These are phyloP conservation scores for Alternaria metachromatica DNA, from an alignment of 2,329 filamentous ascomycete genomes.

Conservation along the genomic window DNA sequence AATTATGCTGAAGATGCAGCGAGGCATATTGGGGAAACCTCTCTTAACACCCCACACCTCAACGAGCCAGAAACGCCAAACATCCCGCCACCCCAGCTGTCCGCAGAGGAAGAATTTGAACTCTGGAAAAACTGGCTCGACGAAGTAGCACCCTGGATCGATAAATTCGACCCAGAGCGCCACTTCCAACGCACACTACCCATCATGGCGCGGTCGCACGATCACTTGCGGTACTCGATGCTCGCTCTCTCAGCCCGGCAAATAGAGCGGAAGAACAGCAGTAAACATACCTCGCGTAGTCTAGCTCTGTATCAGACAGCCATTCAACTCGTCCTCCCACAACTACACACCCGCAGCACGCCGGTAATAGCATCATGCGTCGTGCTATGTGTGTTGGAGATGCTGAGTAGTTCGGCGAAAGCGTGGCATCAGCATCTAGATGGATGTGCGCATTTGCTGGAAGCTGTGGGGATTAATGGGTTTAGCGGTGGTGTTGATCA, in stretches of 20 bases:
- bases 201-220: slow-evolving; percentile 57
- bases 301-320: slow-evolving; percentile 63
- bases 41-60: not conserved
- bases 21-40: not conserved
- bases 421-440: slow-evolving; percentile 65
- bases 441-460: slow-evolving; percentile 62
- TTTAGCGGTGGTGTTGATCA: slow-evolving; percentile 59
- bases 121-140: slow-evolving; percentile 54
- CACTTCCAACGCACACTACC: slow-evolving; percentile 62
- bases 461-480: slow-evolving; percentile 59
- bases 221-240: slow-evolving; percentile 60
- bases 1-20: not conserved
- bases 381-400: slow-evolving; percentile 57
- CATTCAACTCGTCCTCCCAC: slow-evolving; percentile 55
- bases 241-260: slow-evolving; percentile 63
- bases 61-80: not conserved
- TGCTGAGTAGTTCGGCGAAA: slow-evolving; percentile 57
- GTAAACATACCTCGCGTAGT: slow-evolving; percentile 56
- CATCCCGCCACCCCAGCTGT: not conserved
- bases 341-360: slow-evolving; percentile 54
- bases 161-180: slow-evolving; percentile 63
- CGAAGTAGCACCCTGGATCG: slow-evolving; percentile 63
- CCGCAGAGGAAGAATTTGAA: slow-evolving; percentile 16
- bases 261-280: slow-evolving; percentile 59
- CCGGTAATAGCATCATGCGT: slow-evolving; percentile 57